A percentile compares a stretch with the other conserved stretches of the same genome.
These are phyloP conservation scores for Fusarium transvaalense DNA, from an alignment of 2,329 filamentous ascomycete species.

Conservation along the genomic window DNA sequence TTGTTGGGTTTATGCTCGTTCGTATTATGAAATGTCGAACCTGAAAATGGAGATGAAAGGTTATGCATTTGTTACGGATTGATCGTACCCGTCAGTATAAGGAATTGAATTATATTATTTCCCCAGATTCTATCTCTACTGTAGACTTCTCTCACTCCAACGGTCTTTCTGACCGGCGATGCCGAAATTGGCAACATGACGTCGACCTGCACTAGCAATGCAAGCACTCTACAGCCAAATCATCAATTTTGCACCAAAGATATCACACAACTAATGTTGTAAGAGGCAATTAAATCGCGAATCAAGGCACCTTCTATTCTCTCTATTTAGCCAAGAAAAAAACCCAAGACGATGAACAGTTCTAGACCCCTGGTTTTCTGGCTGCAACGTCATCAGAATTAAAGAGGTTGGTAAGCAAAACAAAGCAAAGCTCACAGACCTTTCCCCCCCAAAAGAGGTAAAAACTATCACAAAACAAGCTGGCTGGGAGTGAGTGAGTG, in stretches of 20 bases:
- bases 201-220: constrained; percentile 31
- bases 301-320: constrained; percentile 8
- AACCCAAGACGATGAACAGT: background rate
- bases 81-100: background rate
- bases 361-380: constrained; percentile 9
- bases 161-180: constrained; percentile 14
- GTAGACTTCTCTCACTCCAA: background rate
- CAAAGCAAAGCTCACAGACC: background rate
- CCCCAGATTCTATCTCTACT: background rate
- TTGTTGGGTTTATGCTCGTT: constrained; percentile 11
- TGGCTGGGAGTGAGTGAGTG: constrained; percentile 17
- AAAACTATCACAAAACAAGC: constrained; percentile 29
- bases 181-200: constrained; percentile 36
- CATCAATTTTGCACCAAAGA: background rate
- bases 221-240: constrained; percentile 38
- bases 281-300: constrained; percentile 2
- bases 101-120: background rate
- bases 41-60: constrained; percentile 18
- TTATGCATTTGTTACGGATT: constrained; percentile 6
- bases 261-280: background rate
- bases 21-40: background rate
- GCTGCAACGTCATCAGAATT: constrained; percentile 32
- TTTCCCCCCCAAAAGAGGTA: constrained; percentile 22
- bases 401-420: constrained; percentile 29
- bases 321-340: constrained; percentile 8